Evolutionary conservation across 805 yeast species (phyloP).

Genomic region (Komagataella kurtzmanii): DNA sequence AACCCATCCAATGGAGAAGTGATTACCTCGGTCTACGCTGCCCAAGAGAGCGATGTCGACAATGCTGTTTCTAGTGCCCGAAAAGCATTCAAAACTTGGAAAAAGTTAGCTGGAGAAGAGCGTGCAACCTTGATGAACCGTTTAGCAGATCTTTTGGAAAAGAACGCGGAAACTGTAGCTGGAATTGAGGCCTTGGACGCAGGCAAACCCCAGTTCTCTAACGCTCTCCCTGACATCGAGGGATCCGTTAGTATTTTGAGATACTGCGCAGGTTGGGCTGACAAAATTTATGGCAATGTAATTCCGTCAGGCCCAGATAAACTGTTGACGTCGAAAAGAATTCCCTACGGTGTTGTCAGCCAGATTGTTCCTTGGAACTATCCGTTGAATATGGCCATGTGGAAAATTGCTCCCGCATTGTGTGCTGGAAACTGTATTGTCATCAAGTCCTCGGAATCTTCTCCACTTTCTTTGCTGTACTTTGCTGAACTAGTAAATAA

Average conservation of each 20-base stretch:
- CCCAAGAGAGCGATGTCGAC: conserved; percentile 32
- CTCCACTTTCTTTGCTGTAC: conserved; percentile 57
- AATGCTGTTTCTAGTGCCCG: conserved; percentile 36
- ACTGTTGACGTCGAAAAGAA: conserved; percentile 57
- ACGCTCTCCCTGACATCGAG: conserved; percentile 35
- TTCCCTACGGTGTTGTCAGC: conserved; percentile 55
- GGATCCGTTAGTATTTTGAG: conserved; percentile 30
- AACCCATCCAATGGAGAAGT: conserved; percentile 37
- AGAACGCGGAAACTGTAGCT: conserved; percentile 33
- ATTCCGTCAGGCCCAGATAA: conserved; percentile 25
- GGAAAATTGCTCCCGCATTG: conserved; percentile 77
- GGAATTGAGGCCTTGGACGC: conserved; percentile 36
- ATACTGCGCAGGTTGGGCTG: conserved; percentile 54
- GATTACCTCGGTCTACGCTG: conserved; percentile 33
- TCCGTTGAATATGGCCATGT: conserved; percentile 58
- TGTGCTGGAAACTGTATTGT: conserved; percentile 69
- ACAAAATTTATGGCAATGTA: conserved; percentile 32
- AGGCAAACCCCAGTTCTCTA: conserved; percentile 35
- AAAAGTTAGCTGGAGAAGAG: conserved; percentile 24
- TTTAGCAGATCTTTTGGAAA: conserved; percentile 38
- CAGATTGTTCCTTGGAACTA: conserved; percentile 67
- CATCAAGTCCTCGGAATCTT: conserved; percentile 63
- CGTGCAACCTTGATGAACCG: conserved; percentile 26
- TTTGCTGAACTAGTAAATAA: conserved; percentile 43
- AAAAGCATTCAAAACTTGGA: conserved; percentile 33